phyloP scores from a whole-genome alignment of 176 grass and related monocot genomes.

The Elymus sibiricus region DNA sequence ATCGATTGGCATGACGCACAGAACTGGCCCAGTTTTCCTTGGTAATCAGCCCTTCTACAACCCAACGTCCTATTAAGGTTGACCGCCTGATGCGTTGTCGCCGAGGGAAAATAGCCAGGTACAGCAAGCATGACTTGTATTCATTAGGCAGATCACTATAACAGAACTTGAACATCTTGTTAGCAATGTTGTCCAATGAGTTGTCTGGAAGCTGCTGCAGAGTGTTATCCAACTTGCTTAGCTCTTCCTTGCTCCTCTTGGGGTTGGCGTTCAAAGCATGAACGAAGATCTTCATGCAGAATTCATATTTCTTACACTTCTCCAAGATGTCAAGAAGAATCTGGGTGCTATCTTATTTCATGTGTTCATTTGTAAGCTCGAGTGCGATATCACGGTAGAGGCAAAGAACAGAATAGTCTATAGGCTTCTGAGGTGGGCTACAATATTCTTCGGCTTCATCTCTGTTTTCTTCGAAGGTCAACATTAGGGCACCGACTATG shows the following conservation, averaged over 20 bases:
- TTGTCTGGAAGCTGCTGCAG: neutral
- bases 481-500: neutral
- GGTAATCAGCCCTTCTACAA: neutral
- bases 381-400: neutral
- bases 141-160: neutral
- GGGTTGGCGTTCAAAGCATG: neutral
- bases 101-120: neutral
- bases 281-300: neutral
- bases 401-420: neutral
- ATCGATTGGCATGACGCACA: neutral
- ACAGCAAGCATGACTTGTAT: neutral
- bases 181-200: neutral
- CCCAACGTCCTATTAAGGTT: slow-evolving; percentile 1
- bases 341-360: accelerated
- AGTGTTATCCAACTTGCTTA: neutral
- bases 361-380: neutral
- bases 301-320: neutral
- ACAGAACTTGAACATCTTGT: neutral
- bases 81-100: neutral
- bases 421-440: neutral
- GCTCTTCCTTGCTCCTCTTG: neutral
- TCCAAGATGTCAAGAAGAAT: neutral
- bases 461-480: neutral
- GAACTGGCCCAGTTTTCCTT: neutral
- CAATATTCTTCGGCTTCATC: neutral